Conservation (phyloP, 2,329 filamentous ascomycete species). For the Periconia sp. region DNA sequence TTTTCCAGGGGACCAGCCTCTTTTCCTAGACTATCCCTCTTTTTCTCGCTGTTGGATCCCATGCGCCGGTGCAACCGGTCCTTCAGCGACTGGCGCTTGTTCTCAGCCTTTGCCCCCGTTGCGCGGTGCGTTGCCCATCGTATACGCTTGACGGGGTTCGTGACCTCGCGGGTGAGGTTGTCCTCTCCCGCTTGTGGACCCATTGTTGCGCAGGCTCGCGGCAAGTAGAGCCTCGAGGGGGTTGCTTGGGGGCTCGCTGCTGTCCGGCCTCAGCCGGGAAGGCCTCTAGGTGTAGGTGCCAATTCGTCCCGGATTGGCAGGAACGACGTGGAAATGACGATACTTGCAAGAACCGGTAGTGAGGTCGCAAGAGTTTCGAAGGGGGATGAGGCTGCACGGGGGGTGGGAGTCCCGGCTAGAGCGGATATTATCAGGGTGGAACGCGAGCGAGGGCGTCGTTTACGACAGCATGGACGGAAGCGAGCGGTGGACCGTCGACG, state of each 20-base stretch:
- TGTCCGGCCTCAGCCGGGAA: slow-evolving; percentile 47
- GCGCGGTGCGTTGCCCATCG: slow-evolving; percentile 96
- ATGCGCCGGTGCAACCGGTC: slow-evolving; percentile 72
- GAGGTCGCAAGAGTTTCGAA: slow-evolving; percentile 15
- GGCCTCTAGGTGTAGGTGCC: slow-evolving; percentile 40
- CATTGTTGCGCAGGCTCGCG: slow-evolving; percentile 29
- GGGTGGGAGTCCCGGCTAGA: slow-evolving; percentile 20
- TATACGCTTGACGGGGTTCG: slow-evolving; percentile 75
- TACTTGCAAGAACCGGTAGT: slow-evolving; percentile 12
- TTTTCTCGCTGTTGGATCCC: slow-evolving; percentile 70
- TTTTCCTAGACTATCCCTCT: slow-evolving; percentile 48
- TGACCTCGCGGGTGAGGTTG: slow-evolving; percentile 59
- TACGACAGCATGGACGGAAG: slow-evolving; percentile 14
- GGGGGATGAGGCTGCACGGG: slow-evolving; percentile 22
- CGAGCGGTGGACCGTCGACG: slow-evolving; percentile 5
- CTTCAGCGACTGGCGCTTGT: slow-evolving; percentile 84
- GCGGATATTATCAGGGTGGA: slow-evolving; percentile 22
- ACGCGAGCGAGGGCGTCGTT: slow-evolving; percentile 21
- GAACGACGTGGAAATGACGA: slow-evolving; percentile 8
- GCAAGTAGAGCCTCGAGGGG: slow-evolving; percentile 26
- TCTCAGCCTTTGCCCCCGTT: slow-evolving; percentile 73
- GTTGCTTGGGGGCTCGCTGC: slow-evolving; percentile 29
- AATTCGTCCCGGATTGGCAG: slow-evolving; percentile 28
- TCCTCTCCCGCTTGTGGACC: too few species aligned
- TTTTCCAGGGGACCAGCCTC: slow-evolving; percentile 36